Evolutionary conservation across 306 rosid species (phyloP).

Genomic region (Cercis canadensis): DNA sequence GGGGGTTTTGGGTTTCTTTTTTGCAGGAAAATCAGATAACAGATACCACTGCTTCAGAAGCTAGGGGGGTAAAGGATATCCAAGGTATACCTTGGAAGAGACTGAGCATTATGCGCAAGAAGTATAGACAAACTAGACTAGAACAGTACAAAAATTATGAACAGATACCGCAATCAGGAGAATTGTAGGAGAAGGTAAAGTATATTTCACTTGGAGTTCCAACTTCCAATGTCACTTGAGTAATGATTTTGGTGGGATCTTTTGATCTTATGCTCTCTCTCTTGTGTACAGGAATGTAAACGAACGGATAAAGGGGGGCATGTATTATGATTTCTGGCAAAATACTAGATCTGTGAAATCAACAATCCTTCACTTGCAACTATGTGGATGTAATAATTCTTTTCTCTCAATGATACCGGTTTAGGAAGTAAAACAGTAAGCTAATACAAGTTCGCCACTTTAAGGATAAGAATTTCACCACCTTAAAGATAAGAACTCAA

Average conservation of each 20-base stretch:
- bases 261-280: constrained; percentile 9
- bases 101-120: constrained; percentile 46
- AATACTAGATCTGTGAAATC: constrained; percentile 86
- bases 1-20: neutral
- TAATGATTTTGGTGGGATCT: constrained; percentile 14
- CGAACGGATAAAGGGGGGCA: constrained; percentile 62
- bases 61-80: constrained; percentile 47
- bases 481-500: no score
- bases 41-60: constrained; percentile 48
- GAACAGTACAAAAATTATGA: constrained; percentile 90
- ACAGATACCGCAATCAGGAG: constrained; percentile 73
- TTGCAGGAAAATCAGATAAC: constrained; percentile 47
- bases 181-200: constrained; percentile 69
- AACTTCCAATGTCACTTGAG: constrained; percentile 1
- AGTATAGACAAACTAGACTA: constrained; percentile 73
- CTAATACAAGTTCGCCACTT: no score
- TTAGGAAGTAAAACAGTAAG: no score
- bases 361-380: constrained; percentile 87
- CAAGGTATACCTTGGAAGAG: constrained; percentile 58
- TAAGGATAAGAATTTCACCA: no score
- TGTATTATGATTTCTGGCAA: constrained; percentile 71
- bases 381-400: constrained; percentile 6
- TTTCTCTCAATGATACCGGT: constrained; percentile 1
- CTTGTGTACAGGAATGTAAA: constrained; percentile 61
- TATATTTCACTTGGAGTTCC: neutral